phyloP scores from a whole-genome alignment of 257 asterid genomes.

The Vinca minor region DNA sequence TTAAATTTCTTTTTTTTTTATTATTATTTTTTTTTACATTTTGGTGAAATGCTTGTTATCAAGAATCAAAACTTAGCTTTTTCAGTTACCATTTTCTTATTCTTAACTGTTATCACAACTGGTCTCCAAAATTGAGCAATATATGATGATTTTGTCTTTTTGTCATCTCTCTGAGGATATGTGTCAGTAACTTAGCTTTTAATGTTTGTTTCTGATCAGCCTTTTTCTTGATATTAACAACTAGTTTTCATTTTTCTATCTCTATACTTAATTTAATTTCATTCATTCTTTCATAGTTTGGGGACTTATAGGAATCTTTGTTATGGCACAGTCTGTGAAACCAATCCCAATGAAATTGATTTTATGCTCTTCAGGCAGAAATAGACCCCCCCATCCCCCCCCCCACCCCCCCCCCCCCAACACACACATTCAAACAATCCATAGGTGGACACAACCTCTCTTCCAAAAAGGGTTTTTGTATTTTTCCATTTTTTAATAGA shows the following conservation, averaged over 20 bases:
- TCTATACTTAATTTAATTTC: too few species aligned
- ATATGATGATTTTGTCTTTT: slow-evolving; percentile 33
- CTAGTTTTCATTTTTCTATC: slow-evolving; percentile 27
- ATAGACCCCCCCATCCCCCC: too few species aligned
- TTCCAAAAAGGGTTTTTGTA: too few species aligned
- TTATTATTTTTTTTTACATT: slow-evolving; percentile 20
- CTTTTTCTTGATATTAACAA: slow-evolving; percentile 23
- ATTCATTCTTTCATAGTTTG: too few species aligned
- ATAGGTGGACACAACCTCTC: too few species aligned
- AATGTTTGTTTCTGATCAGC: slow-evolving; percentile 8
- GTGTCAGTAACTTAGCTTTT: slow-evolving; percentile 18
- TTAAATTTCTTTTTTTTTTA: too few species aligned
- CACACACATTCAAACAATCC: too few species aligned
- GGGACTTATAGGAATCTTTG: too few species aligned
- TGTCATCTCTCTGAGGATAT: slow-evolving; percentile 17
- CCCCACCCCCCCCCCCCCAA: too few species aligned
- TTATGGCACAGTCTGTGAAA: too few species aligned
- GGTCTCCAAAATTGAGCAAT: slow-evolving; percentile 32
- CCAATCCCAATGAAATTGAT: not conserved
- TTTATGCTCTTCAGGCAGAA: not conserved
- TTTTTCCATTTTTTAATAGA: too few species aligned
- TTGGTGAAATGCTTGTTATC: slow-evolving; percentile 40
- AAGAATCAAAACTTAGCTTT: slow-evolving; percentile 30
- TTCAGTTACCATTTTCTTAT: slow-evolving; percentile 44
- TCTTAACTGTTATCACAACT: slow-evolving; percentile 21